A percentile compares a stretch with the other conserved stretches of the same genome.
phyloP scores from a whole-genome alignment of 2,329 filamentous ascomycete species.

The Pseudogymnoascus sp. region DNA sequence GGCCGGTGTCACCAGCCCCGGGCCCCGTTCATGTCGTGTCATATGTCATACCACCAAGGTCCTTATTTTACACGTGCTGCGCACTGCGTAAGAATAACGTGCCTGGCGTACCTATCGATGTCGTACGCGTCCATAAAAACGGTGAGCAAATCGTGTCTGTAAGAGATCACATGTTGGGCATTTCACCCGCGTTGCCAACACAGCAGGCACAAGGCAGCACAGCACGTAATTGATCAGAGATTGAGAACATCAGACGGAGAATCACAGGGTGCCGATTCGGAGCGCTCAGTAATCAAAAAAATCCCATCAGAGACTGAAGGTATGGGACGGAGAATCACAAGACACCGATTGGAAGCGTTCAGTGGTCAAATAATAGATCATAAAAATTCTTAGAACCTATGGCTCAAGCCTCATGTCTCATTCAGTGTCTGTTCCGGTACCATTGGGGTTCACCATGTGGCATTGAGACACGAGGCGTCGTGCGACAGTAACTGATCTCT shows the following conservation, averaged over 20 bases:
- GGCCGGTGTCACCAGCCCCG: background rate
- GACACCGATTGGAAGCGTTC: background rate
- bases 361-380: background rate
- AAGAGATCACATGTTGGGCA: background rate
- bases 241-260: background rate
- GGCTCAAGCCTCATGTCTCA: background rate
- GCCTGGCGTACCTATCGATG: background rate
- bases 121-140: background rate
- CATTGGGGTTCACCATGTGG: background rate
- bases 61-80: background rate
- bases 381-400: conserved; percentile 4
- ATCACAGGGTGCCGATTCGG: background rate
- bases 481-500: background rate
- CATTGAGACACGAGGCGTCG: background rate
- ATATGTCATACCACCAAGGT: conserved; percentile 8
- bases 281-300: background rate
- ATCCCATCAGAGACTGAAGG: background rate
- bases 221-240: background rate
- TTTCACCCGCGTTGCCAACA: background rate
- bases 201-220: background rate
- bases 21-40: background rate
- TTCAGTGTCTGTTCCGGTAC: background rate
- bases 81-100: conserved; percentile 4
- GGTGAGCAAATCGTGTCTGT: background rate
- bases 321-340: background rate